phyloP scores from a whole-genome alignment of 495 filamentous ascomycete species.

The Penicillium macrosclerotiorum region DNA sequence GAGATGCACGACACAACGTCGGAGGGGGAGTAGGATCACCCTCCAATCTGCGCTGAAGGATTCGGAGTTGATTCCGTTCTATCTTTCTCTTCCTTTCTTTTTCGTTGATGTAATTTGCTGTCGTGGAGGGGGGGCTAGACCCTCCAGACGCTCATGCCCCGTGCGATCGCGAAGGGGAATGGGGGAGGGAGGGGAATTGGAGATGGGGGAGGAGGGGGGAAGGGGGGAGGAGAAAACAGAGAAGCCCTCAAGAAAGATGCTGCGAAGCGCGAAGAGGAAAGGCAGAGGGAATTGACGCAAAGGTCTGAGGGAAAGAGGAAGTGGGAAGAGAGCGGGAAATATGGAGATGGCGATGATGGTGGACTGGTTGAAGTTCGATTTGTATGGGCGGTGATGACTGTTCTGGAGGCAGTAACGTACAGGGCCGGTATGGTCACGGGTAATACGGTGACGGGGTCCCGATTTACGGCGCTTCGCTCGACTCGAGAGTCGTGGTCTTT shows the following conservation, averaged over 20 bases:
- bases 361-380: not conserved
- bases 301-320: not conserved
- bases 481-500: not conserved
- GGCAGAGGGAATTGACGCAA: not conserved
- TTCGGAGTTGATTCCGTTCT: too few species aligned
- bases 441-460: constrained; percentile 10
- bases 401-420: not conserved
- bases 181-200: constrained; percentile 3
- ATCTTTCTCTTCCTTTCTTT: not conserved
- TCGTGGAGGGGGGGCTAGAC: constrained; percentile 33
- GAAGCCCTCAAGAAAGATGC: too few species aligned
- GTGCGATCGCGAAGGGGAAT: constrained; percentile 8
- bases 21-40: constrained; percentile 8
- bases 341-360: not conserved
- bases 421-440: constrained; percentile 6
- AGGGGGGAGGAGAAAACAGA: not conserved
- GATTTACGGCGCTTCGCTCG: constrained; percentile 18
- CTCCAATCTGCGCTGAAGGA: constrained; percentile 6
- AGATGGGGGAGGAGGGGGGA: not conserved
- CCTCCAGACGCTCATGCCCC: constrained; percentile 32
- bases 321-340: constrained; percentile 1
- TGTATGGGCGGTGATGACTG: too few species aligned
- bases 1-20: too few species aligned
- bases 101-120: not conserved
- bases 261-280: too few species aligned